Percentiles rank a stretch among this genome's conserved stretches.
Evolutionary conservation across 768 basidiomycete species (phyloP).

Genomic region (Piloderma croceum): DNA sequence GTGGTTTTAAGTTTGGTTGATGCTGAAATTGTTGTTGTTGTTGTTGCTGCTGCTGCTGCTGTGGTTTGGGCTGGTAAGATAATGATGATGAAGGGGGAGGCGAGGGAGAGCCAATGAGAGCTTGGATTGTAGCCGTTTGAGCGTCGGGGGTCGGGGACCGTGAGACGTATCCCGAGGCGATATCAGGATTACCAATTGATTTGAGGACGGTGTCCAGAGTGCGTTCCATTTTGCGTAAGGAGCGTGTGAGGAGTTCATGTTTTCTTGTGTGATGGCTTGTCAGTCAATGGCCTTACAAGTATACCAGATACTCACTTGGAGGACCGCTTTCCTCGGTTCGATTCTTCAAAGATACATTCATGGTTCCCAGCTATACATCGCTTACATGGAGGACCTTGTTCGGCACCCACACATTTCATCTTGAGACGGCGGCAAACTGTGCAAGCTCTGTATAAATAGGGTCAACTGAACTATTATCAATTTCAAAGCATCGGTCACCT

Average conservation of each 20-base stretch:
- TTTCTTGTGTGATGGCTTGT: too few relatives aligned
- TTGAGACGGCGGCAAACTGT: slow-evolving; percentile 88
- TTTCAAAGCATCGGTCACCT: slow-evolving; percentile 14
- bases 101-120: slow-evolving; percentile 48
- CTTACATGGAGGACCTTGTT: slow-evolving; percentile 88
- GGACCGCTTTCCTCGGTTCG: slow-evolving; percentile 87
- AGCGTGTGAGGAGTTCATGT: slow-evolving; percentile 75
- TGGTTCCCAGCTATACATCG: slow-evolving; percentile 74
- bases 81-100: slow-evolving; percentile 39
- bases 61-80: slow-evolving; percentile 14
- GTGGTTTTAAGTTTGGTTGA: slow-evolving; percentile 14
- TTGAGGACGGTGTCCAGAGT: slow-evolving; percentile 89
- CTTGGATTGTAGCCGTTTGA: slow-evolving; percentile 47
- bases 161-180: slow-evolving; percentile 76
- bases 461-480: slow-evolving; percentile 7
- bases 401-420: slow-evolving; percentile 91
- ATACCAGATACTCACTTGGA: slow-evolving; percentile 52
- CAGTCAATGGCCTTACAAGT: too few relatives aligned
- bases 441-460: slow-evolving; percentile 57
- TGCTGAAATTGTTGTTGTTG: not conserved
- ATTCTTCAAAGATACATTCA: slow-evolving; percentile 96
- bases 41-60: slow-evolving; percentile 7
- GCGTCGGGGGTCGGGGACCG: slow-evolving; percentile 68
- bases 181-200: slow-evolving; percentile 80
- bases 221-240: slow-evolving; percentile 85